Evolutionary conservation across 1,284 basidiomycete species (phyloP), one percentile per base, ranked within the genome.

Genomic region (Papiliotrema fonsecae): DNA sequence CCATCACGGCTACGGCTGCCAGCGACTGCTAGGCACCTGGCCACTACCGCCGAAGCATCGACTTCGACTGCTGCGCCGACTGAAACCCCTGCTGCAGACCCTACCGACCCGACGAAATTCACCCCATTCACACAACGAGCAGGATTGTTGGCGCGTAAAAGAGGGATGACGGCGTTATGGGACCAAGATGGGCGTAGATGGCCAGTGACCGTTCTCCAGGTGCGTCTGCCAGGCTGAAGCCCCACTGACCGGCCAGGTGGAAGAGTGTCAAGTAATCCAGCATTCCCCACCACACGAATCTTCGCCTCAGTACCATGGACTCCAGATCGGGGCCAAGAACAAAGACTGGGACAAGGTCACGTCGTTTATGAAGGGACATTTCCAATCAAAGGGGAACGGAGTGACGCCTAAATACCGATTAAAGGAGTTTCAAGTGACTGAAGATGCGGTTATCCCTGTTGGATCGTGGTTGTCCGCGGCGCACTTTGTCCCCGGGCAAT

Each of bases 401-500:
- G 85, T 97, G 25, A 65, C 79, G n/a, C 84, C 88, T 13, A 98
- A 98, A 73, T 84, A 84, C 56, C 81, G 87, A 50, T 82, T 97
- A 39, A 86, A 82, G 65, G 93, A 97, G 75, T 99, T 97, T 72
- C 80, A 84, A 38, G 84, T 97, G 2, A 86, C 89, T 5, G 76
- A 84, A 6, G 90, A 97, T 69, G 94, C 92, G 0, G 82, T 94
- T 65, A 76, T 97, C 38, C 88, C 88, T 9, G 81, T 96, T 35
- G 93, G 94, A 24, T 93, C 93, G 0, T 84, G 82, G 16, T 71
- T 99, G 25, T 92, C 88, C 45, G 91, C 92, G 0, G 80, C 87
- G 36, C 96, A 99, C 75, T 98, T 97, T 67, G 94, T 98, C 14
- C 96, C 96, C 0, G 96, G 96, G 0, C 96, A 98, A 72, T 90